These are phyloP conservation scores for Lichina pygmaea DNA, from an alignment of 495 filamentous ascomycete genomes.

Conservation along the genomic window DNA sequence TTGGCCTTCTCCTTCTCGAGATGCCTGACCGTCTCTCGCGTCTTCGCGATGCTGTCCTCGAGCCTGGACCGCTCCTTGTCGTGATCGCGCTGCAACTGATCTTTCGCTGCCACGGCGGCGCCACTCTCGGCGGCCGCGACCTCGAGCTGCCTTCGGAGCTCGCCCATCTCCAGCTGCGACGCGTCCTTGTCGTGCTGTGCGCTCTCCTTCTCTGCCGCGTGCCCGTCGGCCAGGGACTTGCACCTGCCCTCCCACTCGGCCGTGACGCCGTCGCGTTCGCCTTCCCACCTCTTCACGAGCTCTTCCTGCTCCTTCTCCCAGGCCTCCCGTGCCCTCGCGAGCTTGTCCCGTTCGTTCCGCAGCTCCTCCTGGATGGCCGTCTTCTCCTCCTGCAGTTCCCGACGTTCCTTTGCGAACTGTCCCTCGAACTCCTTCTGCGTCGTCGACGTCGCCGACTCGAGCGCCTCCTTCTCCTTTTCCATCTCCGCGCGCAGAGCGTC, in stretches of 20 bases:
- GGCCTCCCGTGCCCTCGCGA: conserved; percentile 7
- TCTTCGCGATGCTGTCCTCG: conserved; percentile 19
- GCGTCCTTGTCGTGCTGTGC: neutral
- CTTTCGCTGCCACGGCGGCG: conserved; percentile 8
- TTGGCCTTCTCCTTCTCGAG: conserved; percentile 27
- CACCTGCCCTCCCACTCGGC: conserved; percentile 4
- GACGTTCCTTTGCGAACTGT: conserved; percentile 5
- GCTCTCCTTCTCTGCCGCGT: conserved; percentile 1
- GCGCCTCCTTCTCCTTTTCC: conserved; percentile 1
- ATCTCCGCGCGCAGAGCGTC: conserved; percentile 1
- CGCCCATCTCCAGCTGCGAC: neutral
- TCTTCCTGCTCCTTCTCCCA: conserved; percentile 6
- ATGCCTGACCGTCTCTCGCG: conserved; percentile 23
- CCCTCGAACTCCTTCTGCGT: conserved; percentile 1
- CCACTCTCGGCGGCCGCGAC: conserved; percentile 2
- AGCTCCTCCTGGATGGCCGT: conserved; percentile 6
- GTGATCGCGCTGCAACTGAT: conserved; percentile 18
- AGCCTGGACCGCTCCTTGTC: conserved; percentile 23
- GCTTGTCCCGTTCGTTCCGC: neutral
- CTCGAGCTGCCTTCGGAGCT: neutral
- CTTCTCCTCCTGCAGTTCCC: neutral
- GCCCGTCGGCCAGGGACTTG: neutral
- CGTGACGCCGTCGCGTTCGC: conserved; percentile 6
- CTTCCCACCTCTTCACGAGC: conserved; percentile 6
- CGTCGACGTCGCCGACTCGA: neutral